Evolutionary conservation across 495 filamentous ascomycete species (phyloP).

Genomic region (Penicillium alfredii): DNA sequence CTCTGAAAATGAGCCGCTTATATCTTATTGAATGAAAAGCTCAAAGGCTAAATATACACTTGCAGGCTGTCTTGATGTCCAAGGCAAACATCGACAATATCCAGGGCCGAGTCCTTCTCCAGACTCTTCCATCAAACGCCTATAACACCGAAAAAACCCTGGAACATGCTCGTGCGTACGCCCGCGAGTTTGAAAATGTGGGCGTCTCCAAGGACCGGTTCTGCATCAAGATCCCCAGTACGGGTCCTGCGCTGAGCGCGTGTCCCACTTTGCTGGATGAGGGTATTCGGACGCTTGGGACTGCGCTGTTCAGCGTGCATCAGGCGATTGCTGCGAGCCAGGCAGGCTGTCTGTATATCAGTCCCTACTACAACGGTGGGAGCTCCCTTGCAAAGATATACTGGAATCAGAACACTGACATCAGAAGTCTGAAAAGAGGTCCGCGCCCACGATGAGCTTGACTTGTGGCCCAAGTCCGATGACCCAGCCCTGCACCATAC

Average conservation of each 20-base stretch:
- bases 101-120: conserved; percentile 33
- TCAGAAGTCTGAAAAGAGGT: conserved; percentile 10
- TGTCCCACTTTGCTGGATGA: conserved; percentile 43
- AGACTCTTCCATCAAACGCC: conserved; percentile 32
- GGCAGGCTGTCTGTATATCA: conserved; percentile 49
- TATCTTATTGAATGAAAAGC: too few relatives aligned
- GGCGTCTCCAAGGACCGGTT: conserved; percentile 42
- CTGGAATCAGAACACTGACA: neutral
- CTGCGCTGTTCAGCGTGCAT: conserved; percentile 50
- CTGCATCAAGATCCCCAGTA: conserved; percentile 55
- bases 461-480: conserved; percentile 24
- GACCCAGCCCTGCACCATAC: conserved; percentile 35
- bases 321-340: conserved; percentile 50
- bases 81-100: conserved; percentile 38
- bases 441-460: conserved; percentile 22
- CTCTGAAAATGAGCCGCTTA: neutral
- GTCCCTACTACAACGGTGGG: conserved; percentile 44
- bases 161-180: conserved; percentile 34
- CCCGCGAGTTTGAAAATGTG: conserved; percentile 30
- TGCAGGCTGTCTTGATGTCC: conserved; percentile 31
- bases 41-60: too few relatives aligned
- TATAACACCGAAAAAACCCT: conserved; percentile 29
- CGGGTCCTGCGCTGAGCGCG: conserved; percentile 52
- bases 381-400: neutral
- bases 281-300: conserved; percentile 50